Conservation (phyloP, 495 filamentous ascomycete genomes). For the Copromyces sp. region DNA sequence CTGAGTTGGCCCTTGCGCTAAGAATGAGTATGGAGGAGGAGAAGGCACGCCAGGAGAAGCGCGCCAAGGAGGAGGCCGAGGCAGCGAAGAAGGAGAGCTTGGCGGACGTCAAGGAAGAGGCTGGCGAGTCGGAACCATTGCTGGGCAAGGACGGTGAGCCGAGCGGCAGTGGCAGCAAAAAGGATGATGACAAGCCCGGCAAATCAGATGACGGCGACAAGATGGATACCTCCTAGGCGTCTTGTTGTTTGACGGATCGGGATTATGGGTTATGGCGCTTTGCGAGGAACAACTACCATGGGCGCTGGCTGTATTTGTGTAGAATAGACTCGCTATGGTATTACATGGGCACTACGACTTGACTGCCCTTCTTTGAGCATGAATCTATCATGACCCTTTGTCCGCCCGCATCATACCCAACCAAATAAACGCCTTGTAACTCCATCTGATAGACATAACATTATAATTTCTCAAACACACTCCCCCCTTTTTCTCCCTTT, state of each 20-base stretch:
- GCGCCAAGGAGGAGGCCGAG: slow-evolving; percentile 65
- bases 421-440: slow-evolving; percentile 12
- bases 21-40: slow-evolving; percentile 96
- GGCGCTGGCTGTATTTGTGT: slow-evolving; percentile 5
- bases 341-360: neutral
- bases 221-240: slow-evolving; percentile 67
- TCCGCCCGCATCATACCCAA: neutral
- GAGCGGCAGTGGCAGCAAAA: slow-evolving; percentile 40
- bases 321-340: slow-evolving; percentile 6
- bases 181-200: slow-evolving; percentile 42
- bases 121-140: slow-evolving; percentile 54
- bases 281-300: neutral
- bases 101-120: slow-evolving; percentile 79
- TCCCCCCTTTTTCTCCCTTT: neutral
- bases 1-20: slow-evolving; percentile 88
- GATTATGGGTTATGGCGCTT: neutral
- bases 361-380: neutral
- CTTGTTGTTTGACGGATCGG: neutral
- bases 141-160: slow-evolving; percentile 58
- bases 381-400: neutral
- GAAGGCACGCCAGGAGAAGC: slow-evolving; percentile 82
- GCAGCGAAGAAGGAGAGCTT: slow-evolving; percentile 63
- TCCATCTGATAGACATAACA: slow-evolving; percentile 8
- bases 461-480: slow-evolving; percentile 3
- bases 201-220: slow-evolving; percentile 47